These are phyloP conservation scores for Puccinia horiana DNA, from an alignment of 1,284 basidiomycete species.

Conservation along the genomic window DNA sequence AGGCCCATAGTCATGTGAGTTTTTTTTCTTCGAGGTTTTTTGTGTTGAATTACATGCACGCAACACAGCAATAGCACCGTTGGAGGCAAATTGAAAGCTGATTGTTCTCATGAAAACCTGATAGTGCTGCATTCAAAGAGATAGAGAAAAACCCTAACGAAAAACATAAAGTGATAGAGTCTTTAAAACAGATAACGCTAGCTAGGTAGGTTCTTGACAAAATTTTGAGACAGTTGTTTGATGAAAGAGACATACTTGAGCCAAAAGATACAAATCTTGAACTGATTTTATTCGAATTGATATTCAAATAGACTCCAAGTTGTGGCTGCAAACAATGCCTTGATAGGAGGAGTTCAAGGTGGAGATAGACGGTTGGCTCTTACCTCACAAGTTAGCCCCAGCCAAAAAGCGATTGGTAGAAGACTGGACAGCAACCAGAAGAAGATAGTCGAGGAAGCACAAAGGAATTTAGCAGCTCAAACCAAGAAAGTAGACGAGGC, in stretches of 20 bases:
- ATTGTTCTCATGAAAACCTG: background rate
- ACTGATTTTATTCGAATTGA: background rate
- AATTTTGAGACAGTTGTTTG: background rate
- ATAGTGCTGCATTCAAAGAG: background rate
- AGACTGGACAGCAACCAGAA: background rate
- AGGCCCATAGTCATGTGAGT: slow-evolving; percentile 4
- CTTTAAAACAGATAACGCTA: slow-evolving; percentile 7
- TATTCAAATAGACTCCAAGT: slow-evolving; percentile 15
- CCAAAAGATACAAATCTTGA: background rate
- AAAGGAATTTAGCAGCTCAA: slow-evolving; percentile 13
- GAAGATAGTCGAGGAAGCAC: slow-evolving; percentile 14
- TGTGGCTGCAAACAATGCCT: background rate
- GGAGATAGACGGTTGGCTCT: background rate
- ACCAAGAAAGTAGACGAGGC: slow-evolving; percentile 24
- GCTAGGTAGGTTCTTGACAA: slow-evolving; percentile 9
- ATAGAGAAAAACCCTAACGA: slow-evolving; percentile 24
- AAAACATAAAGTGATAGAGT: slow-evolving; percentile 2
- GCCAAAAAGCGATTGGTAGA: background rate
- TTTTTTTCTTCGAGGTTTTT: background rate
- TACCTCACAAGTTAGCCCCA: background rate
- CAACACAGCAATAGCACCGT: background rate
- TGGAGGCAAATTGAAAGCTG: background rate
- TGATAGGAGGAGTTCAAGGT: slow-evolving; percentile 8
- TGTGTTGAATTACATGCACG: background rate
- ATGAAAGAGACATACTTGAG: background rate